Percentiles rank a stretch among this genome's conserved stretches.
Evolutionary conservation across 2,329 filamentous ascomycete species (phyloP).

Genomic region (Colletotrichum endophyticum): DNA sequence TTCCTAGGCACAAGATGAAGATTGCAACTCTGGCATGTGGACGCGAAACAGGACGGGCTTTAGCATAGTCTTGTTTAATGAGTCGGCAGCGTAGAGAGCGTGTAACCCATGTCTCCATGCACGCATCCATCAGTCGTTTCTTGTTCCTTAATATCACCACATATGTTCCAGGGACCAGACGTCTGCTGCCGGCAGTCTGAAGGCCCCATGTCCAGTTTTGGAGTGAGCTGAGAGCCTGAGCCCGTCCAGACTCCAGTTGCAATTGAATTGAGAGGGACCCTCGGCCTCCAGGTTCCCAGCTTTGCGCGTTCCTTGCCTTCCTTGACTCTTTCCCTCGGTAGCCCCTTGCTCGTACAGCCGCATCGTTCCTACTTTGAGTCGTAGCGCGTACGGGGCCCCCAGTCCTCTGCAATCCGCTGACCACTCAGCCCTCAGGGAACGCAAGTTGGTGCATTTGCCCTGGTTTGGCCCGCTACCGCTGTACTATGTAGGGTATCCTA

Average conservation of each 20-base stretch:
- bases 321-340: neutral
- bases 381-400: neutral
- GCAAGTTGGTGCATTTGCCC: neutral
- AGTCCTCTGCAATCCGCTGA: neutral
- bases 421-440: neutral
- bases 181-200: conserved; percentile 5
- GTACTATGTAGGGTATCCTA: neutral
- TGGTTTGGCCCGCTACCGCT: no score
- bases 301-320: neutral
- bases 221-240: neutral
- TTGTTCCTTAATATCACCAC: conserved; percentile 10
- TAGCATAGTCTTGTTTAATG: neutral
- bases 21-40: neutral
- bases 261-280: neutral
- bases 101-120: conserved; percentile 1
- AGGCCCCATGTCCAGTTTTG: conserved; percentile 6
- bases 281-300: neutral
- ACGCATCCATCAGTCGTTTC: conserved; percentile 14
- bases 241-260: neutral
- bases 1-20: neutral
- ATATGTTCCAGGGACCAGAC: neutral
- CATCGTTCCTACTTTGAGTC: neutral
- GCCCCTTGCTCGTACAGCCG: neutral
- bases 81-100: neutral
- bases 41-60: neutral